phyloP scores from a whole-genome alignment of 352 stramenopile genomes.

The Phytophthora hibernalis region DNA sequence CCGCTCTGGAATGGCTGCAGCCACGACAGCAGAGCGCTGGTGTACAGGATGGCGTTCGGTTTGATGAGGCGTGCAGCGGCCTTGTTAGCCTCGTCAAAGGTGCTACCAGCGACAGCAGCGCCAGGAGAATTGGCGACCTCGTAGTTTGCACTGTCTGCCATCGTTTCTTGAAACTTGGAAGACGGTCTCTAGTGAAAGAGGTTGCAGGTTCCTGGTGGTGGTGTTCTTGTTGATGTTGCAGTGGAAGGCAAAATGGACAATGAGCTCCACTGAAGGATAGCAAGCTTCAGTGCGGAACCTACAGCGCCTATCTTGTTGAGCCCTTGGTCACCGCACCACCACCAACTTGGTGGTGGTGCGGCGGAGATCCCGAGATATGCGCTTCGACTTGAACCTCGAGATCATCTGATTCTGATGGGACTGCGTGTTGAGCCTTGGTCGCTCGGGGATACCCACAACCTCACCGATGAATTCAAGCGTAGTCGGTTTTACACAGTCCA shows the following conservation, averaged over 20 bases:
- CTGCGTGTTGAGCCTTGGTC: not conserved
- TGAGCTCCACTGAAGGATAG: not conserved
- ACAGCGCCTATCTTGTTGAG: constrained; percentile 1
- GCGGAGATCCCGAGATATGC: not conserved
- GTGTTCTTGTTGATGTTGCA: not conserved
- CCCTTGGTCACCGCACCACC: too few species aligned
- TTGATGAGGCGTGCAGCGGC: too few species aligned
- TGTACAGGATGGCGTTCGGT: too few species aligned
- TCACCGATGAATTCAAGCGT: not conserved
- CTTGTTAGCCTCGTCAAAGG: not conserved
- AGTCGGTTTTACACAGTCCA: not conserved
- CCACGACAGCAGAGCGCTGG: too few species aligned
- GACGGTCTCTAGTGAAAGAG: not conserved
- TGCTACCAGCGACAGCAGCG: not conserved
- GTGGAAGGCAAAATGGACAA: constrained; percentile 2
- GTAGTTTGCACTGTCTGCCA: constrained; percentile 3
- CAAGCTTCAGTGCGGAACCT: not conserved
- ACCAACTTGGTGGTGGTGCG: not conserved
- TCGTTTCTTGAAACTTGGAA: not conserved
- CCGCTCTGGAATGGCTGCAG: too few species aligned
- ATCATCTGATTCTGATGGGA: constrained; percentile 3
- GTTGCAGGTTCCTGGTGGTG: not conserved
- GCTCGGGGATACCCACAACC: not conserved
- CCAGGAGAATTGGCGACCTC: constrained; percentile 1
- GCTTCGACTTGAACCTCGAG: not conserved